Percentiles rank a stretch among this genome's conserved stretches.
phyloP scores from a whole-genome alignment of 768 basidiomycete genomes.

The Rhodotorula paludigena region DNA sequence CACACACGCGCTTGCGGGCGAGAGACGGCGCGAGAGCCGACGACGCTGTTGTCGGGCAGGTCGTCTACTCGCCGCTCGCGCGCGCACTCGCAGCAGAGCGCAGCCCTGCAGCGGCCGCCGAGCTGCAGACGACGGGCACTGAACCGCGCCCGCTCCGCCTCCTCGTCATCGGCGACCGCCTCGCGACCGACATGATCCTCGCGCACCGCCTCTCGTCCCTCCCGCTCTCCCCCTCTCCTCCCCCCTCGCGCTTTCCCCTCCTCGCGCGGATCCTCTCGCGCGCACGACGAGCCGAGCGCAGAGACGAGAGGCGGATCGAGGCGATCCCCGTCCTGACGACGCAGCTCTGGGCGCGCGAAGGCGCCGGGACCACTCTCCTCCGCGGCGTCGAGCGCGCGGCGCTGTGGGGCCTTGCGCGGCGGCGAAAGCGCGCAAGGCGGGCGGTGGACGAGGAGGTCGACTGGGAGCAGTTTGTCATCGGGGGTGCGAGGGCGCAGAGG shows the following conservation, averaged over 20 bases:
- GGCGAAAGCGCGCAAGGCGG: not conserved
- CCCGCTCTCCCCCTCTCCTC: constrained; percentile 11
- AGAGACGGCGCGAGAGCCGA: too few species aligned
- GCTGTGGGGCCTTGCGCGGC: not conserved
- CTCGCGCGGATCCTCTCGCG: constrained; percentile 75
- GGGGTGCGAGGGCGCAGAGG: too few species aligned
- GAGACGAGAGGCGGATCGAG: constrained; percentile 1
- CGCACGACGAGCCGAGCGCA: constrained; percentile 30
- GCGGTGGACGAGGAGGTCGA: not conserved
- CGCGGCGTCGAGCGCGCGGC: constrained; percentile 24
- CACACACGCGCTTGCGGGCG: constrained; percentile 52
- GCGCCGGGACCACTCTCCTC: constrained; percentile 19
- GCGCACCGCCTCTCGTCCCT: constrained; percentile 63
- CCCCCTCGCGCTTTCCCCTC: constrained; percentile 68
- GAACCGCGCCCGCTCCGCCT: constrained; percentile 51
- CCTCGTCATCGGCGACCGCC: constrained; percentile 80
- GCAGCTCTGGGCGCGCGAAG: constrained; percentile 41
- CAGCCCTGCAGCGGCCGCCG: not conserved
- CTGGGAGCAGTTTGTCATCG: not conserved
- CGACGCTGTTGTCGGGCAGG: constrained; percentile 8
- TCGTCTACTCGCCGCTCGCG: constrained; percentile 51
- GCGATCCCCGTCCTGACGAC: constrained; percentile 41
- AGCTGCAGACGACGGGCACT: not conserved
- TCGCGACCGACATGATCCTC: constrained; percentile 86
- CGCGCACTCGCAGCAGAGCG: not conserved